Base-by-base conservation (phyloP, 2,329 filamentous ascomycete species). In the Cladosporium velox region DNA sequence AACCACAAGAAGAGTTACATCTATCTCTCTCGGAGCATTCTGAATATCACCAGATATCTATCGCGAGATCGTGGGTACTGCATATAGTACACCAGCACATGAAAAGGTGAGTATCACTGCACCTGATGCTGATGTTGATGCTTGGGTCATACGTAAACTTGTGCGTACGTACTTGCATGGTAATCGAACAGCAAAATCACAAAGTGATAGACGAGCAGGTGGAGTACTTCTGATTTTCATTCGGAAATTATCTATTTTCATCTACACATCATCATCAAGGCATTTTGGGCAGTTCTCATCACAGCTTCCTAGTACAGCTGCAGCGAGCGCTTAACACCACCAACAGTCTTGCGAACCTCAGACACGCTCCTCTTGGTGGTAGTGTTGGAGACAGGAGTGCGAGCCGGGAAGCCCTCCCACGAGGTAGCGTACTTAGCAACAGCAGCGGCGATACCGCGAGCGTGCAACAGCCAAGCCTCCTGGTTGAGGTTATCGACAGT, bases 391-490 rank as follows among this genome's bases (percentile, higher is more conserved):
- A 52, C 35, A n/a, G 32, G 52, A 47, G 61, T 30, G 61, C 61
- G 65, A 61, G 70, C 67, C 2, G 76, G 76, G 38, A 79, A 77
- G 10, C 75, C 75, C 38, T 77, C 75, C 59, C 75, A 79, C 66
- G 71, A 76, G 1, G 73, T 47, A 2, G 71, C 72, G 66, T 78
- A 78, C 65, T 71, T 72, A 2, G 76, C 76, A 6, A 79, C 75
- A 55, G 74, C 69, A 47, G 72, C 72, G 51, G 77, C 77, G 67
- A 79, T 78, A 41, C 70, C 76, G 65, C 75, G 77, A 3, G 78
- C 77, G 66, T 79, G 79, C 26, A 78, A 73, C 44, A 79, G 65
- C 70, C 76, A 79, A 6, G 77, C 77, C 1, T 73, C 72, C 52
- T 72, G 57, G 61, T 74, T 73, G 35, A 79, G 66, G 64, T 79